These are phyloP conservation scores for Calonectria honghensis DNA, from an alignment of 2,329 filamentous ascomycete genomes.

Conservation along the genomic window DNA sequence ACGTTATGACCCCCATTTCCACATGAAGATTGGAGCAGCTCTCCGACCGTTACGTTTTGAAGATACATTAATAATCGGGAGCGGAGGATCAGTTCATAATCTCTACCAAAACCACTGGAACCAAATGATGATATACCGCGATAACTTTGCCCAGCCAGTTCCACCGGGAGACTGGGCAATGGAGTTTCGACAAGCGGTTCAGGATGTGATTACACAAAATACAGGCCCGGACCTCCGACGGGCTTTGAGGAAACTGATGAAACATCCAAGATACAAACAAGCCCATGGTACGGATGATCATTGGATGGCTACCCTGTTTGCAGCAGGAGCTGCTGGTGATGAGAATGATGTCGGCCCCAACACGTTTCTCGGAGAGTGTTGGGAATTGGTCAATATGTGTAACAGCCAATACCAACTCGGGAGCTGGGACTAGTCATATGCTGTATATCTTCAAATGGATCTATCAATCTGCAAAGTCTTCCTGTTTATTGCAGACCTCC, in stretches of 20 bases:
- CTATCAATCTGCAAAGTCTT: too few species aligned
- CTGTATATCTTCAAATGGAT: too few species aligned
- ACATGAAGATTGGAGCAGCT: conserved; percentile 24
- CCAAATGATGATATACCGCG: conserved; percentile 8
- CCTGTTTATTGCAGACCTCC: too few species aligned
- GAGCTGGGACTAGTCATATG: conserved; percentile 1
- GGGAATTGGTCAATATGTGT: conserved; percentile 38
- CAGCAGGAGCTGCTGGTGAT: conserved; percentile 21
- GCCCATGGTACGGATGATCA: conserved; percentile 35
- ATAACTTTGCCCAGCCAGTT: conserved; percentile 27
- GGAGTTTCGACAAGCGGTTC: conserved; percentile 22
- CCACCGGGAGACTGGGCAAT: conserved; percentile 21
- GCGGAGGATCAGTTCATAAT: conserved; percentile 23
- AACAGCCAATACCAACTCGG: conserved; percentile 31
- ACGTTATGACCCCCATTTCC: conserved; percentile 26
- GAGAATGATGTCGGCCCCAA: conserved; percentile 1
- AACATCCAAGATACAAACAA: conserved; percentile 24
- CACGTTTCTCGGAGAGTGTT: conserved; percentile 23
- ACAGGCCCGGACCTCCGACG: conserved; percentile 12
- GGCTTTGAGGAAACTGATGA: conserved; percentile 23
- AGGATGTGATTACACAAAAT: conserved; percentile 8
- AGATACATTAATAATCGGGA: conserved; percentile 12
- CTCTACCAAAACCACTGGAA: conserved; percentile 28
- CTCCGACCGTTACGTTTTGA: conserved; percentile 21
- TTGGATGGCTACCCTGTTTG: conserved; percentile 29